Conservation (phyloP, 345 rosid genomes). For the Eutrema japonicum region DNA sequence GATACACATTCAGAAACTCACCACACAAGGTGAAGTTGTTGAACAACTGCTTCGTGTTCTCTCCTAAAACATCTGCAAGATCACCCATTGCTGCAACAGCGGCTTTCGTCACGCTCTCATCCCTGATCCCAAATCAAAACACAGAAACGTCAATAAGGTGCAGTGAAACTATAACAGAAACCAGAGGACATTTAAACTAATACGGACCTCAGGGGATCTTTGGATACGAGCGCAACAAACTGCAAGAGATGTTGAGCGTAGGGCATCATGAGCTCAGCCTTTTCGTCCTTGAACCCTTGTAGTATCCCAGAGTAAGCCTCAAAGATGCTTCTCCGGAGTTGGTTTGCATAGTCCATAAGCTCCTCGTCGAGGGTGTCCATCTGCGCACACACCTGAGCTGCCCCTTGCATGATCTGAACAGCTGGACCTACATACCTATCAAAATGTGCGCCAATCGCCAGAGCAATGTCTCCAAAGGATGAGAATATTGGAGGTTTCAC, state of each 20-base stretch:
- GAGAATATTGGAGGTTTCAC: conserved; percentile 96
- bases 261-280: conserved; percentile 80
- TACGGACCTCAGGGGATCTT: conserved; percentile 63
- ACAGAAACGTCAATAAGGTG: neutral
- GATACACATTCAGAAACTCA: conserved; percentile 74
- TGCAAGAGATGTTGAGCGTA: conserved; percentile 83
- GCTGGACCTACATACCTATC: conserved; percentile 69
- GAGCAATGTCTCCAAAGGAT: conserved; percentile 90
- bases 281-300: conserved; percentile 85
- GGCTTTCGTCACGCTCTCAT: conserved; percentile 85
- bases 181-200: neutral
- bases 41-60: conserved; percentile 67
- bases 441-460: conserved; percentile 81
- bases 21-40: conserved; percentile 60
- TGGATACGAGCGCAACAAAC: conserved; percentile 76
- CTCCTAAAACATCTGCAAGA: conserved; percentile 87
- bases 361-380: conserved; percentile 76
- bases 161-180: neutral
- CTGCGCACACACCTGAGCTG: conserved; percentile 76
- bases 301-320: conserved; percentile 96
- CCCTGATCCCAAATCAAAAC: conserved; percentile 48
- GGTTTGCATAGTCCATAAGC: conserved; percentile 80
- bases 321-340: conserved; percentile 81
- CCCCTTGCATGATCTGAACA: conserved; percentile 80
- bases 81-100: conserved; percentile 95